These are phyloP conservation scores for Hansenula anomala DNA, from an alignment of 1,139 yeast genomes.

Conservation along the genomic window DNA sequence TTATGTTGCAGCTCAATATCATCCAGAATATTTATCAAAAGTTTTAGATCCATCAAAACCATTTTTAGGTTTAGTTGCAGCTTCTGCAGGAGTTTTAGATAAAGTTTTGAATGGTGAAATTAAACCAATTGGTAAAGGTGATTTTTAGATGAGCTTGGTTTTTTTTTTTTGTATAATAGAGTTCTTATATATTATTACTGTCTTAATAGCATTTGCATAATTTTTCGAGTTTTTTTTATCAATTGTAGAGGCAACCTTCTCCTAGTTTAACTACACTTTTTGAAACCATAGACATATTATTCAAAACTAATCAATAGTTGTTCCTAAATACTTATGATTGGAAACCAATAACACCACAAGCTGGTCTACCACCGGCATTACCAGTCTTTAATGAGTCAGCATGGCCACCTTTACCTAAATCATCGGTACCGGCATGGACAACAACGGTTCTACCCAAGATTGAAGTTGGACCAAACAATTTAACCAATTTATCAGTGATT, in stretches of 20 bases:
- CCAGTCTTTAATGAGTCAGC: slow-evolving; percentile 95
- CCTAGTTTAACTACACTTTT: neutral
- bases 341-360: slow-evolving; percentile 97
- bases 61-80: slow-evolving; percentile 92
- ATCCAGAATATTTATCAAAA: slow-evolving; percentile 95
- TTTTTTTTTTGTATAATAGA: neutral
- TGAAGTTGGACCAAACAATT: slow-evolving; percentile 80
- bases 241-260: neutral
- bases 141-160: slow-evolving; percentile 16
- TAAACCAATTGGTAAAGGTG: slow-evolving; percentile 18
- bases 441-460: slow-evolving; percentile 95
- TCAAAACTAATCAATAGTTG: neutral
- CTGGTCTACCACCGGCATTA: slow-evolving; percentile 98
- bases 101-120: slow-evolving; percentile 40
- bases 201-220: slow-evolving; percentile 1
- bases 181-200: neutral
- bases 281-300: too few species aligned
- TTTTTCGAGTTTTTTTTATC: too few species aligned
- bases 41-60: slow-evolving; percentile 97
- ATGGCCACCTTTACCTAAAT: slow-evolving; percentile 93
- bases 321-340: neutral
- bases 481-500: slow-evolving; percentile 69
- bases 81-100: slow-evolving; percentile 77
- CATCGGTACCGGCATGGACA: slow-evolving; percentile 92
- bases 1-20: slow-evolving; percentile 95